These are phyloP conservation scores for Tulasnella sp. DNA, from an alignment of 768 basidiomycete species.

Conservation along the genomic window DNA sequence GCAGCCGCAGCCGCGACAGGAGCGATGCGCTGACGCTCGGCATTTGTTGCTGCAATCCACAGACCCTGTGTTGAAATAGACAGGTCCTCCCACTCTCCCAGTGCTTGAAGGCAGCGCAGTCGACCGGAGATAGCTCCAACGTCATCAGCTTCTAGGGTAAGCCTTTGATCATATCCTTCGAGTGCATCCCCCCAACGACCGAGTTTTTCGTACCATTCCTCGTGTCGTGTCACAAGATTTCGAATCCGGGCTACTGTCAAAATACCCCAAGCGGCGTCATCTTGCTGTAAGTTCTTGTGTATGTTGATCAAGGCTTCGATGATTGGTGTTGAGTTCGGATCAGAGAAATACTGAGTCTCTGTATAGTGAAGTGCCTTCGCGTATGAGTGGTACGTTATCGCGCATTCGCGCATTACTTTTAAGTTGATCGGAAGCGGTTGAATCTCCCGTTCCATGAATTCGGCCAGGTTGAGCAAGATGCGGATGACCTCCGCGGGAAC, in stretches of 20 bases:
- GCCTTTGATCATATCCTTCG: conserved; percentile 69
- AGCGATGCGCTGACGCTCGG: conserved; percentile 82
- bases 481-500: conserved; percentile 89
- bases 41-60: conserved; percentile 73
- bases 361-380: conserved; percentile 99
- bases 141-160: conserved; percentile 58
- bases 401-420: conserved; percentile 84
- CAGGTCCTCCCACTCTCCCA: conserved; percentile 95
- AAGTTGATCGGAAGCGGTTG: conserved; percentile 90
- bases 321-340: conserved; percentile 69
- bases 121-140: conserved; percentile 75
- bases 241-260: conserved; percentile 80
- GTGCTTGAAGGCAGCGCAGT: conserved; percentile 92
- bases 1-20: conserved; percentile 96
- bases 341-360: conserved; percentile 90
- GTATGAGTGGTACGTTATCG: conserved; percentile 85
- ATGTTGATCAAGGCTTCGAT: conserved; percentile 93
- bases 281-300: conserved; percentile 92
- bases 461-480: conserved; percentile 82
- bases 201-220: conserved; percentile 98
- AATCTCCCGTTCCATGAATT: conserved; percentile 99
- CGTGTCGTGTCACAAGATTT: conserved; percentile 83
- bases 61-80: conserved; percentile 75
- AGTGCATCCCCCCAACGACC: conserved; percentile 95
- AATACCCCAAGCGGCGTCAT: conserved; percentile 96